These are phyloP conservation scores for Coniochaeta pulveracea DNA, from an alignment of 2,329 filamentous ascomycete genomes.

Conservation along the genomic window DNA sequence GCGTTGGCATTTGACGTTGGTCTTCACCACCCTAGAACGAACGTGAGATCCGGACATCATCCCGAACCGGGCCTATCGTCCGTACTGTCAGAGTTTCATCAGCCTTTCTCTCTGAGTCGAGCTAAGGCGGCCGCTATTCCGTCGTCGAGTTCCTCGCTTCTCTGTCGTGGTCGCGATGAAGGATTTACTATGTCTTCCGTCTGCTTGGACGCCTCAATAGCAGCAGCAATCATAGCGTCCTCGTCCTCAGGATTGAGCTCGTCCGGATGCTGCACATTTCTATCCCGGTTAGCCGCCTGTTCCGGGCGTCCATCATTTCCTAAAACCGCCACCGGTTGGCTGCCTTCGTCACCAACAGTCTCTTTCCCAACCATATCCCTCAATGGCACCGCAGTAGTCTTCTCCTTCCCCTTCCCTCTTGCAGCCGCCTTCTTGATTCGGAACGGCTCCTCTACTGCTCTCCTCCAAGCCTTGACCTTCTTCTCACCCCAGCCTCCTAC, in stretches of 20 bases:
- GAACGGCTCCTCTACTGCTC: conserved; percentile 76
- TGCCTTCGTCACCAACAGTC: not conserved
- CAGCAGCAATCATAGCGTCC: conserved; percentile 36
- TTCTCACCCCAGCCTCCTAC: conserved; percentile 93
- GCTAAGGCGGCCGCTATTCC: conserved; percentile 52
- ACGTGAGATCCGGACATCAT: not conserved
- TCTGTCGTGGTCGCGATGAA: conserved; percentile 4
- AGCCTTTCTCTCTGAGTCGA: conserved; percentile 42
- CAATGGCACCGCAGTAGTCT: conserved; percentile 10
- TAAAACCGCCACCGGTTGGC: conserved; percentile 1
- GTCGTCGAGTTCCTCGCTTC: conserved; percentile 35
- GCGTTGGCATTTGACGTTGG: too few species aligned
- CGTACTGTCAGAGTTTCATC: too few species aligned
- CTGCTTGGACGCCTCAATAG: conserved; percentile 33
- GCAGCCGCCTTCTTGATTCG: conserved; percentile 61
- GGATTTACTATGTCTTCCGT: conserved; percentile 19
- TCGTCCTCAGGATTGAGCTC: too few species aligned
- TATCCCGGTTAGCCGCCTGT: conserved; percentile 26
- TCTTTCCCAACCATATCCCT: conserved; percentile 7
- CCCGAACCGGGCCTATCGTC: conserved; percentile 11
- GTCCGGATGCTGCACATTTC: too few species aligned
- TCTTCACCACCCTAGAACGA: too few species aligned
- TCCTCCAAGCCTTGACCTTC: conserved; percentile 82
- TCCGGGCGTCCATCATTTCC: conserved; percentile 14
- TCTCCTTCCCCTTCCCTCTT: conserved; percentile 16